Conservation (phyloP, 495 filamentous ascomycete species). For the Penicillium desertorum region DNA sequence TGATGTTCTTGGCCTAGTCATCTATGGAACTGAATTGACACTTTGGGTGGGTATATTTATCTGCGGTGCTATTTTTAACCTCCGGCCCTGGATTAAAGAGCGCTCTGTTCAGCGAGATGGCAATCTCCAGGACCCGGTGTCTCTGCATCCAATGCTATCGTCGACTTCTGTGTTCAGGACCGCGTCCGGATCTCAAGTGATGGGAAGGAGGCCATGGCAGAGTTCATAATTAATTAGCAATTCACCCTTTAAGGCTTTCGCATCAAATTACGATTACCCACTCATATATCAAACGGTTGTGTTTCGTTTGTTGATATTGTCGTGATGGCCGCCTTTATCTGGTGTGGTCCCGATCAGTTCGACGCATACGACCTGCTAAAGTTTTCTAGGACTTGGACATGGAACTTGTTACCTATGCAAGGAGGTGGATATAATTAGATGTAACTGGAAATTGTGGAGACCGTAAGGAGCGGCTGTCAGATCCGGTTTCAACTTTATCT, state of each 20-base stretch:
- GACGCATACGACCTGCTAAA: background rate
- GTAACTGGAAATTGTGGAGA: background rate
- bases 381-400: background rate
- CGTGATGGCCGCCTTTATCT: background rate
- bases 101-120: constrained; percentile 18
- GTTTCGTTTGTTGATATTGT: background rate
- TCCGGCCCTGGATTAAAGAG: constrained; percentile 51
- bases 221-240: background rate
- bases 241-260: background rate
- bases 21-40: constrained; percentile 59
- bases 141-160: constrained; percentile 52
- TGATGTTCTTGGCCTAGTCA: constrained; percentile 57
- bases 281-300: background rate
- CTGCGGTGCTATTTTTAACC: constrained; percentile 58
- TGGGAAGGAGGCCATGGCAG: constrained; percentile 24
- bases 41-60: constrained; percentile 64
- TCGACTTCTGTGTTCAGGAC: constrained; percentile 59
- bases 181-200: constrained; percentile 36
- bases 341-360: background rate
- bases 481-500: background rate
- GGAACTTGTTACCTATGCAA: background rate
- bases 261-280: background rate
- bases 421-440: background rate
- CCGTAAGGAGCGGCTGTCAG: background rate
- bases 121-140: constrained; percentile 24